Conservation (phyloP, 179 eudicot genomes). For the Patellifolia procumbens region DNA sequence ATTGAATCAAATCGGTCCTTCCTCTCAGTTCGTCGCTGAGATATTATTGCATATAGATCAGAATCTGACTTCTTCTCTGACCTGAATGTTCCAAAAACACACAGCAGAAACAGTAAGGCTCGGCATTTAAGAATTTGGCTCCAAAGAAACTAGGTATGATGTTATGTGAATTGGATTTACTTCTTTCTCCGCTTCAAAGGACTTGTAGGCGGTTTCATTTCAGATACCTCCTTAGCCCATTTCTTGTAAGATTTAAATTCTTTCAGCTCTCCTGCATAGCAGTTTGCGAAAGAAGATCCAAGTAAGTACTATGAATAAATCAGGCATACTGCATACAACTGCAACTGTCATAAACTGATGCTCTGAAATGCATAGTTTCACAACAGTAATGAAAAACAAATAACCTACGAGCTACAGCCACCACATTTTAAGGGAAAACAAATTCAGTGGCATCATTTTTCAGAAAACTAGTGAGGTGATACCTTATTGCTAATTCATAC, state of each 20-base stretch:
- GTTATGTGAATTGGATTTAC: conserved; percentile 35
- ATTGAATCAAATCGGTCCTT: conserved; percentile 71
- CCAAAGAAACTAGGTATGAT: background rate
- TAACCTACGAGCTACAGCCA: background rate
- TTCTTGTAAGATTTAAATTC: conserved; percentile 76
- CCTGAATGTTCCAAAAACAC: conserved; percentile 33
- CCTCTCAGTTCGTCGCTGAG: conserved; percentile 72
- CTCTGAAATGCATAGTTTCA: background rate
- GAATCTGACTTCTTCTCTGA: conserved; percentile 58
- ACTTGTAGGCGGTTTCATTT: conserved; percentile 81
- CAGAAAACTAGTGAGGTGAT: background rate
- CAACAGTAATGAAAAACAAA: too few species aligned
- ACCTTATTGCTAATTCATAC: background rate
- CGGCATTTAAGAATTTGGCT: background rate
- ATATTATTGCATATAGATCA: conserved; percentile 75
- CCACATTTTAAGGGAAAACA: background rate
- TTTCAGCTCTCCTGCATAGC: conserved; percentile 65
- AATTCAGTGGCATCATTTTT: background rate
- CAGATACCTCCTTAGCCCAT: conserved; percentile 79
- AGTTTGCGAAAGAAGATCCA: background rate
- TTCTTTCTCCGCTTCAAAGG: conserved; percentile 62
- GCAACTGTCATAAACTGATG: background rate
- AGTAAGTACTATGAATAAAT: background rate
- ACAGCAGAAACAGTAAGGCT: background rate
- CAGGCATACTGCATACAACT: background rate